Percentiles rank a stretch among this genome's conserved stretches.
Conservation (phyloP, 2,329 filamentous ascomycete genomes). For the Penicillium sp. region DNA sequence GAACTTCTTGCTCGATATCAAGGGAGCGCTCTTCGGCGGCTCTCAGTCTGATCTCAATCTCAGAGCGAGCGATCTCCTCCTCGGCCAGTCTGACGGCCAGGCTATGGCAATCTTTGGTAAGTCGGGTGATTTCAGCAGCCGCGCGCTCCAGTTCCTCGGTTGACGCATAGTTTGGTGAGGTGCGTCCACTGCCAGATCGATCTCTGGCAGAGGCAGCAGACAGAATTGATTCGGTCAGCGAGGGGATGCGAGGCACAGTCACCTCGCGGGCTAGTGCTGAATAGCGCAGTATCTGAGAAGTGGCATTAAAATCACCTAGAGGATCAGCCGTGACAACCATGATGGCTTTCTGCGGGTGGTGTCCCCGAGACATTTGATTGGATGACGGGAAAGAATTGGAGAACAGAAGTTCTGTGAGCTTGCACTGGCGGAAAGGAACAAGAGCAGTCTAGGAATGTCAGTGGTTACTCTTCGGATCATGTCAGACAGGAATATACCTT, state of each 20-base stretch:
- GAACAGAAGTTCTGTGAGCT: slow-evolving; percentile 79
- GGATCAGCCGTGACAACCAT: slow-evolving; percentile 98
- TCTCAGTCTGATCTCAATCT: slow-evolving; percentile 70
- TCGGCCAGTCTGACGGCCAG: slow-evolving; percentile 66
- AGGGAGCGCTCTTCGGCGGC: slow-evolving; percentile 63
- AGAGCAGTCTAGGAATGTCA: slow-evolving; percentile 58
- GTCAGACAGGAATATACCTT: slow-evolving; percentile 55
- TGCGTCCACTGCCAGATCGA: slow-evolving; percentile 39
- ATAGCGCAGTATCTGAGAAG: slow-evolving; percentile 91
- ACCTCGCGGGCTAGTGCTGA: slow-evolving; percentile 89
- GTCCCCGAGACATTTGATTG: slow-evolving; percentile 49
- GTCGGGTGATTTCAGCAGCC: slow-evolving; percentile 73
- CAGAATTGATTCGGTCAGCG: slow-evolving; percentile 69
- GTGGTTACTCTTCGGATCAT: neutral
- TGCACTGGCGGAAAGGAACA: slow-evolving; percentile 78
- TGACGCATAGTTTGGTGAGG: slow-evolving; percentile 38
- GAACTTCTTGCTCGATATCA: slow-evolving; percentile 75
- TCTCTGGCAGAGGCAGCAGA: slow-evolving; percentile 35
- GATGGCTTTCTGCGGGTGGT: slow-evolving; percentile 78
- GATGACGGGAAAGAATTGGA: slow-evolving; percentile 79
- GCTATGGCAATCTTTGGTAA: slow-evolving; percentile 73
- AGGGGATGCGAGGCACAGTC: slow-evolving; percentile 83
- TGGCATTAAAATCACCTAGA: slow-evolving; percentile 91
- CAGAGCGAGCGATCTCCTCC: slow-evolving; percentile 66
- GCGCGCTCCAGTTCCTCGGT: slow-evolving; percentile 77